phyloP scores from a whole-genome alignment of 768 basidiomycete genomes.

The Lactarius vividus region DNA sequence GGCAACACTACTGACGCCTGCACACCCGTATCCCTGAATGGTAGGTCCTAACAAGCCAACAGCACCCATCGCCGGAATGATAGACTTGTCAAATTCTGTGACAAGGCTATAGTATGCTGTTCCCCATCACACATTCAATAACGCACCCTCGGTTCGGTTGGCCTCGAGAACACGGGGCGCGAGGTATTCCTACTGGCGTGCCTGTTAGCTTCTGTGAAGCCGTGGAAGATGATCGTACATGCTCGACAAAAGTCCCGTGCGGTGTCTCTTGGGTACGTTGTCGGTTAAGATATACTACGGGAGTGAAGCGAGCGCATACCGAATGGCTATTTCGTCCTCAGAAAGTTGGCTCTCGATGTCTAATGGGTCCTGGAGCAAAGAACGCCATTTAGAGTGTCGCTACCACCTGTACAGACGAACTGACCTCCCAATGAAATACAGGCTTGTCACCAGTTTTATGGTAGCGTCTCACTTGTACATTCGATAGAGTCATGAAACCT shows the following conservation, averaged over 20 bases:
- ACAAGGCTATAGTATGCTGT: neutral
- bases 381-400: neutral
- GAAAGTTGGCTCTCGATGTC: conserved; percentile 75
- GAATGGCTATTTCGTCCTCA: conserved; percentile 86
- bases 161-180: conserved; percentile 85
- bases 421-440: conserved; percentile 34
- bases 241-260: conserved; percentile 80
- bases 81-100: conserved; percentile 70
- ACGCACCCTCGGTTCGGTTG: conserved; percentile 81
- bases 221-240: conserved; percentile 29
- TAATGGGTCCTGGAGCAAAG: conserved; percentile 67
- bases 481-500: neutral
- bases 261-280: conserved; percentile 55
- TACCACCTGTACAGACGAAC: neutral
- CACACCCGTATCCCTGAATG: conserved; percentile 91
- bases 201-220: neutral
- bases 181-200: conserved; percentile 63
- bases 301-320: conserved; percentile 45
- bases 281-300: neutral
- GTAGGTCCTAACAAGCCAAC: conserved; percentile 90
- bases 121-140: neutral
- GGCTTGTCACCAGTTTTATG: neutral
- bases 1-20: conserved; percentile 86
- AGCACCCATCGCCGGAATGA: conserved; percentile 89
- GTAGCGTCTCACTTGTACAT: conserved; percentile 1